phyloP scores from a whole-genome alignment of 2,329 filamentous ascomycete genomes.

The Chaetomium olivaceum region DNA sequence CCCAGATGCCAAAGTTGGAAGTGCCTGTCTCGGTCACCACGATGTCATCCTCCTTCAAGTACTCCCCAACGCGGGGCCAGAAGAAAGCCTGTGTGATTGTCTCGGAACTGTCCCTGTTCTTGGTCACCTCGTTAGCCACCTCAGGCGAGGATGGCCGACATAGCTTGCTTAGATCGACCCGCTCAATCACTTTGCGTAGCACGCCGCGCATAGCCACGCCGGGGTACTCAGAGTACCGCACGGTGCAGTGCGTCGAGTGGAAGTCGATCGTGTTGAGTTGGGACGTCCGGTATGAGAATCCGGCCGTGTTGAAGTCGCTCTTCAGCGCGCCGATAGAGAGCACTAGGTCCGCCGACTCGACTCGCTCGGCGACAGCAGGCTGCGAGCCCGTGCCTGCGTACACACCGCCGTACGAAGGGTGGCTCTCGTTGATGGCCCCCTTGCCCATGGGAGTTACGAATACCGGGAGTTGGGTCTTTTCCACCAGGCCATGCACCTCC shows the following conservation, averaged over 20 bases:
- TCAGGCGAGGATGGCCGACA: constrained; percentile 52
- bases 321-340: constrained; percentile 63
- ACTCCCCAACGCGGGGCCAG: constrained; percentile 75
- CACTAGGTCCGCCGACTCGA: constrained; percentile 71
- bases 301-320: constrained; percentile 80
- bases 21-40: constrained; percentile 87
- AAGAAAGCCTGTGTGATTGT: constrained; percentile 70
- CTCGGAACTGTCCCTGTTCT: constrained; percentile 43
- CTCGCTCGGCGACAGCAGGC: constrained; percentile 60
- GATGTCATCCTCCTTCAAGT: constrained; percentile 66
- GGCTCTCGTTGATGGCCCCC: constrained; percentile 74
- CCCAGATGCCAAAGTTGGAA: constrained; percentile 84
- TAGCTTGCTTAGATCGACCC: constrained; percentile 59
- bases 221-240: constrained; percentile 78
- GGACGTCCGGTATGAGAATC: constrained; percentile 77
- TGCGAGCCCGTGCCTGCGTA: constrained; percentile 79
- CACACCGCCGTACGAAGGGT: constrained; percentile 77
- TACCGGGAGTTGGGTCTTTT: constrained; percentile 73
- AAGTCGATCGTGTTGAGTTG: constrained; percentile 80
- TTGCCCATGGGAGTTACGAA: constrained; percentile 94
- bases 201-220: constrained; percentile 77
- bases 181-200: constrained; percentile 66
- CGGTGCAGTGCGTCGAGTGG: constrained; percentile 70
- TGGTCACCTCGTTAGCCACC: constrained; percentile 53
- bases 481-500: constrained; percentile 71